Percentiles rank a stretch among this genome's conserved stretches.
Evolutionary conservation across 2,329 filamentous ascomycete species (phyloP).

Genomic region (Cryoendolithus antarcticus): DNA sequence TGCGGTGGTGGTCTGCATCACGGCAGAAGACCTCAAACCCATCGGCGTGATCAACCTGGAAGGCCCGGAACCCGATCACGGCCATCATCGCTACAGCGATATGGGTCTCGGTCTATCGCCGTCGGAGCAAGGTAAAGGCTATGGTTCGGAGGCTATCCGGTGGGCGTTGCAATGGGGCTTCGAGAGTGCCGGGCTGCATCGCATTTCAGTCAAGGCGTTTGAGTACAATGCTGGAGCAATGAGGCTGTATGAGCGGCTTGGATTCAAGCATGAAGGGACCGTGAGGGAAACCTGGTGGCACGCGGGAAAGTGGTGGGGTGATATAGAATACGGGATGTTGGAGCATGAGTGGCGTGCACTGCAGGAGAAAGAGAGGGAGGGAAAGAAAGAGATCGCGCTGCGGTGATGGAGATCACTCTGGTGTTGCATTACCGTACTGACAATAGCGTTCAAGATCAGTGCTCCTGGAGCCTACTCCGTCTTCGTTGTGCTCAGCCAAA

Average conservation of each 20-base stretch:
- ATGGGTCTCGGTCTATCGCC: constrained; percentile 29
- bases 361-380: constrained; percentile 1
- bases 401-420: not conserved
- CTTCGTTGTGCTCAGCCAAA: too few species aligned
- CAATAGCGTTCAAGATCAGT: too few species aligned
- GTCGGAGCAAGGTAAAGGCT: constrained; percentile 28
- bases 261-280: constrained; percentile 35
- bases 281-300: constrained; percentile 31
- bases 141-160: constrained; percentile 36
- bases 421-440: too few species aligned
- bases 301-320: constrained; percentile 27
- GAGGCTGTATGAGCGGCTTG: constrained; percentile 33
- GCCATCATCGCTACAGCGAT: constrained; percentile 32
- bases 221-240: constrained; percentile 33
- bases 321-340: constrained; percentile 27
- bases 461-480: too few species aligned
- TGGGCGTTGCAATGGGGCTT: constrained; percentile 40
- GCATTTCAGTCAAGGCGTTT: constrained; percentile 25
- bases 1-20: constrained; percentile 29
- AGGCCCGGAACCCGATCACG: constrained; percentile 6
- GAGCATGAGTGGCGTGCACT: constrained; percentile 27
- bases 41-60: constrained; percentile 25
- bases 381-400: not conserved
- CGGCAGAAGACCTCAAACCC: constrained; percentile 13
- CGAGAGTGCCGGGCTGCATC: constrained; percentile 19